Evolutionary conservation across 257 asterid genomes (phyloP).

Genomic region (Linaria vulgaris): DNA sequence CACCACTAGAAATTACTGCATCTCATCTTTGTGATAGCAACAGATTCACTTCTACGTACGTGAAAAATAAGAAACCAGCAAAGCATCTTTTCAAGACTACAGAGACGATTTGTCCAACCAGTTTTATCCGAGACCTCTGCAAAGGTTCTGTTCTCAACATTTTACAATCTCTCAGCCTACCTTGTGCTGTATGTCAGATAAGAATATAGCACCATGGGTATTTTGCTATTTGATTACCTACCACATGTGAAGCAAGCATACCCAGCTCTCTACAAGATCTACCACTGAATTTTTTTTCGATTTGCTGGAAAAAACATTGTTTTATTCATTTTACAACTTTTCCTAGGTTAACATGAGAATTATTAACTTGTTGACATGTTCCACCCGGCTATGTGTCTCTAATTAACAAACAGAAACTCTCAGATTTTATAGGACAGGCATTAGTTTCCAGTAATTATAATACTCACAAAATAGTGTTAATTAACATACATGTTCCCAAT

Average conservation of each 20-base stretch:
- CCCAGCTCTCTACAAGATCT: background rate
- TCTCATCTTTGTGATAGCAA: too few species aligned
- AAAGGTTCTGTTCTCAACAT: too few species aligned
- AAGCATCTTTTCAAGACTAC: background rate
- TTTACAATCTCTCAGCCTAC: background rate
- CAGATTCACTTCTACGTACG: too few species aligned
- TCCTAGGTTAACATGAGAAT: too few species aligned
- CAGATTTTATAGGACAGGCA: too few species aligned
- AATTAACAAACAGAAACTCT: too few species aligned
- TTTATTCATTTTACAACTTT: background rate
- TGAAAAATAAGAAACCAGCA: background rate
- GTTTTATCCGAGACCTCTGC: background rate
- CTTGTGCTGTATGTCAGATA: background rate
- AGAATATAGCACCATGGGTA: background rate
- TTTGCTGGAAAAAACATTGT: background rate
- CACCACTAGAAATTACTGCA: too few species aligned
- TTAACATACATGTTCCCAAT: constrained; percentile 1
- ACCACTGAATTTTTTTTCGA: constrained; percentile 11
- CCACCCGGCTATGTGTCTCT: too few species aligned
- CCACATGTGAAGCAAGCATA: background rate
- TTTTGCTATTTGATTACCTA: too few species aligned
- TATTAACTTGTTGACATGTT: too few species aligned
- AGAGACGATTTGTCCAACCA: background rate
- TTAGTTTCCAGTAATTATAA: constrained; percentile 6
- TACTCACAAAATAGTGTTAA: background rate